Base-by-base conservation (phyloP, 495 filamentous ascomycete genomes). In the Xylaria bambusicola region DNA sequence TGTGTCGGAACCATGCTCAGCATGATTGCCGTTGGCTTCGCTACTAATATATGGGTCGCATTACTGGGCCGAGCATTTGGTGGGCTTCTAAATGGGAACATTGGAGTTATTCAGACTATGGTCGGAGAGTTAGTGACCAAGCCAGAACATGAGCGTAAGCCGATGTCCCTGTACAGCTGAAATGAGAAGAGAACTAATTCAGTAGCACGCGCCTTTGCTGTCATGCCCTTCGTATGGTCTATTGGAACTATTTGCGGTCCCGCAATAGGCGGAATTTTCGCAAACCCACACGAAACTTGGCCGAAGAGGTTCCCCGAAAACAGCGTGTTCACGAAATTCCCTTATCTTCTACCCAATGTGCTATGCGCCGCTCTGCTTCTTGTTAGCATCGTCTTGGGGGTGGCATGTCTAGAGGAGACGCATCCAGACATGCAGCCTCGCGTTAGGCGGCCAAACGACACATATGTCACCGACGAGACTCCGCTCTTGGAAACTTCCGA, bases 71-170 rank as follows among this genome's bases (percentile, higher is more conserved):
- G 92, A 58, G 80, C 84, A n/a, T 71, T 95, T 6, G 91, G 89
- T 12, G 92, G 92, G 21, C 73, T 88, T 4, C 75, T 97, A 41
- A 96, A 96, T 75, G 91, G 91, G 41, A 95, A 95, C 62, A 87
- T 93, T 65, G 91, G 87, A 9, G 90, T 95, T 31, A 91, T 95
- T 58, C 90, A 93, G 70, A 93, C 90, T n/a, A 93, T 93, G 89
- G 90, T 95, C 21, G 90, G 87, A 20, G 91, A 95, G 68, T 64
- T 93, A 50, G 88, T 93, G 44, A 86, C 79, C 20, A 86, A 87
- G 31, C 89, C 88, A 2, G 86, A 91, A 65, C 88, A 94, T 75
- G 90, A 94, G 70, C 90, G 88, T 90, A 79, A 76, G 88, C 80
- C 52, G 13, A 53, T 17, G 20, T n/a, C n/a, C n/a, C n/a, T n/a